Evolutionary conservation across 306 rosid species (phyloP).

Genomic region (Bauhinia variegata): DNA sequence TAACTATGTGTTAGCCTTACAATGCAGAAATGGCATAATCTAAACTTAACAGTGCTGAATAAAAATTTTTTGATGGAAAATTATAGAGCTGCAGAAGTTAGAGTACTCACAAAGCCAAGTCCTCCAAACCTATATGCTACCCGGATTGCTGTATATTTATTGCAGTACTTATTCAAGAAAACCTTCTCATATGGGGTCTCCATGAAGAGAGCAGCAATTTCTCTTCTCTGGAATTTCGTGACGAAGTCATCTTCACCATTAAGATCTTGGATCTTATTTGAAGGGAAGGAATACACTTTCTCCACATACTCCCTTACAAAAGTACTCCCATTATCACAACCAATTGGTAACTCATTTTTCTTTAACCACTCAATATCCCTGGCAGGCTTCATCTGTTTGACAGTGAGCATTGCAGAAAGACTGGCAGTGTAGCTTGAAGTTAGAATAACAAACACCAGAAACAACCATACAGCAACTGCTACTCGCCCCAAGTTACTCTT

Average conservation of each 20-base stretch:
- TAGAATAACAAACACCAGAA: constrained; percentile 34
- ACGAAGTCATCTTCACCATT: not conserved
- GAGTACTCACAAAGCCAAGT: constrained; percentile 45
- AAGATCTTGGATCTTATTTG: not conserved
- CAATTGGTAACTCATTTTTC: constrained; percentile 31
- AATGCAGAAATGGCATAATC: no score
- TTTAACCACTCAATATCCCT: constrained; percentile 32
- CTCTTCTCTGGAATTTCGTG: not conserved
- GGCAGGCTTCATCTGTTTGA: constrained; percentile 7
- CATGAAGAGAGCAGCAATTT: constrained; percentile 39
- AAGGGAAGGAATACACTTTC: not conserved
- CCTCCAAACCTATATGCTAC: constrained; percentile 45
- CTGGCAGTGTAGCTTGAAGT: constrained; percentile 51
- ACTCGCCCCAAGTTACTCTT: constrained; percentile 33
- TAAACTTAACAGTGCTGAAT: no score
- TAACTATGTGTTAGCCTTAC: no score
- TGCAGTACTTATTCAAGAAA: constrained; percentile 35
- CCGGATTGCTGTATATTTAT: constrained; percentile 19
- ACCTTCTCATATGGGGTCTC: constrained; percentile 41
- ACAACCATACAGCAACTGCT: constrained; percentile 32
- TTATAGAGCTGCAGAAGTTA: not conserved
- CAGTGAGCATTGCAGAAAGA: constrained; percentile 45
- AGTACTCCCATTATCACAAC: constrained; percentile 26
- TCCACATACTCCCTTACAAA: constrained; percentile 11
- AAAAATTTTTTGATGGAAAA: not conserved